Evolutionary conservation across 2,329 filamentous ascomycete species (phyloP), one percentile per base, ranked within the genome.

Genomic region (Fusarium palustre): DNA sequence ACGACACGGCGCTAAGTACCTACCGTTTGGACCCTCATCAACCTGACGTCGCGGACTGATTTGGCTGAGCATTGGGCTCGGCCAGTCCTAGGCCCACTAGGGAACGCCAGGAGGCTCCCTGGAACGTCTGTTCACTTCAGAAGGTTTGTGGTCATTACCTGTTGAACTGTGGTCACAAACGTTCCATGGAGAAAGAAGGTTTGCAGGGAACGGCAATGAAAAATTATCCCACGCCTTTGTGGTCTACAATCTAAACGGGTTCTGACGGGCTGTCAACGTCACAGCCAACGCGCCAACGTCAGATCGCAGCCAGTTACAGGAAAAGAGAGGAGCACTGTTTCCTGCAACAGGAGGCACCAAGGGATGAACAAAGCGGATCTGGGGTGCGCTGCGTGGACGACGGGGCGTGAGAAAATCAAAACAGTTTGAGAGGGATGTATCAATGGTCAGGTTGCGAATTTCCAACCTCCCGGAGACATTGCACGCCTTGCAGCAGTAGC

Each of bases 1-100:
- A 28, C n/a, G 25, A 22, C 50, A 73, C 72, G 68, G 72, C 43
- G 54, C 55, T 48, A 65, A 53, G 72, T 74, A 74, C 63, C 65
- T 74, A 74, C 63, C 65, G 11, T 36, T 57, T 49, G 43, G 55
- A 61, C 55, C 45, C 49, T 58, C 55, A 58, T 55, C 50, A 56
- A 54, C 63, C 69, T 73, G 71, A 67, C 47, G 66, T 61, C 57
- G 57, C 53, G 65, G 65, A 58, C 57, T 71, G 48, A 39, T 50
- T 62, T 66, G 50, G 48, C 63, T 69, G 64, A 59, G 57, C 59
- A 69, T 64, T 54, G 58, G 60, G 59, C 63, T 67, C 52, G 57
- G 55, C 34, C 57, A 67, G 67, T 64, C 64, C 49, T 53, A 63
- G 63, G 36, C 33, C 68, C 68, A 68, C 53, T 48, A 65, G 38